A percentile compares a stretch with the other conserved stretches of the same genome.
These are phyloP conservation scores for Phytophthora cryptogea DNA, from an alignment of 352 stramenopile genomes.

Conservation along the genomic window DNA sequence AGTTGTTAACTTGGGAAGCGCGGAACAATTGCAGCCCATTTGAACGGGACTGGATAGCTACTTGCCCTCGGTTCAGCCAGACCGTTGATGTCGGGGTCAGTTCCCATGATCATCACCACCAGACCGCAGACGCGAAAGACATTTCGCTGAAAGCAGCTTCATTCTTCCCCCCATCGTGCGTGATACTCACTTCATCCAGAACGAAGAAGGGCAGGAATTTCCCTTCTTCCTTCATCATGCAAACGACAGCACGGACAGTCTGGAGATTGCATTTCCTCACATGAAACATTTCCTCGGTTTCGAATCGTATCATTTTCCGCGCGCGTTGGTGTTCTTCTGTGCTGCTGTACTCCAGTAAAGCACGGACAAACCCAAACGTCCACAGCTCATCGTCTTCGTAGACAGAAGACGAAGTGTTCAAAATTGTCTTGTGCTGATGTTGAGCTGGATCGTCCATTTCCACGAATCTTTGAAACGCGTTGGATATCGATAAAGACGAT, in stretches of 20 bases:
- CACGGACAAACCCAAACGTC: conserved; percentile 10
- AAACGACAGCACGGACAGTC: not conserved
- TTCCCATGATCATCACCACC: conserved; percentile 21
- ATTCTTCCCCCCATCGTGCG: not conserved
- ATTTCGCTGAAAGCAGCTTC: conserved; percentile 12
- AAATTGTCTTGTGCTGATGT: not conserved
- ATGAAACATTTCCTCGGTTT: not conserved
- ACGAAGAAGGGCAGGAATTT: conserved; percentile 16
- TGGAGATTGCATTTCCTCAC: conserved; percentile 2
- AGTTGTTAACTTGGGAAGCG: conserved; percentile 14
- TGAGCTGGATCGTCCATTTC: not conserved
- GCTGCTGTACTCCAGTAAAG: conserved; percentile 1
- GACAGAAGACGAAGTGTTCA: not conserved
- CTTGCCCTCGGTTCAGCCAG: not conserved
- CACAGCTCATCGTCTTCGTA: not conserved
- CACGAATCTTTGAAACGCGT: not conserved
- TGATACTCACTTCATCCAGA: conserved; percentile 14
- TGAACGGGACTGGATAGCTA: not conserved
- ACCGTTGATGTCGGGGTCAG: conserved; percentile 3
- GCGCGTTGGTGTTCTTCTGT: not conserved
- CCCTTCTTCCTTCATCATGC: conserved; percentile 1
- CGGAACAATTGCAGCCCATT: conserved; percentile 7
- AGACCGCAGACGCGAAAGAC: conserved; percentile 15
- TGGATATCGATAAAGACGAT: conserved; percentile 4
- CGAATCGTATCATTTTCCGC: conserved; percentile 6